Evolutionary conservation across 352 stramenopile genomes (phyloP).

Genomic region (Phytophthora cajani): DNA sequence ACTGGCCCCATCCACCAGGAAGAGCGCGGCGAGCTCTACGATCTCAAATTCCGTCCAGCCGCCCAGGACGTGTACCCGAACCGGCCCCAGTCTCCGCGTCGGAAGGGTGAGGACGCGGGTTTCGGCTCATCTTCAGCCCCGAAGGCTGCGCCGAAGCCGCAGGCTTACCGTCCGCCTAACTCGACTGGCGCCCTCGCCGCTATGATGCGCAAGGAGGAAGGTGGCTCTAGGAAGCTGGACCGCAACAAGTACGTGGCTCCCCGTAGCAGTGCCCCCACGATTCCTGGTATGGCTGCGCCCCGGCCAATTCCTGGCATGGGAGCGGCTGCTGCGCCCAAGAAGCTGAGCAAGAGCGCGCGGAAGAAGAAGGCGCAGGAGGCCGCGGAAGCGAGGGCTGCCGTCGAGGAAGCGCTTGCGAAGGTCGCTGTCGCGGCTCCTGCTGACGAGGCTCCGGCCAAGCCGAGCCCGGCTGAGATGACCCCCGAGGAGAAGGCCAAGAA

Average conservation of each 20-base stretch:
- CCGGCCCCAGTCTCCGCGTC: slow-evolving; percentile 81
- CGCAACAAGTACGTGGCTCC: slow-evolving; percentile 84
- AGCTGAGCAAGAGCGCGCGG: slow-evolving; percentile 77
- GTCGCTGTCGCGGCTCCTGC: slow-evolving; percentile 29
- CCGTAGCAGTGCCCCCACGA: slow-evolving; percentile 31
- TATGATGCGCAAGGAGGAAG: slow-evolving; percentile 92
- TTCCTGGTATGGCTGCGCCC: slow-evolving; percentile 53
- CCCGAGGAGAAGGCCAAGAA: slow-evolving; percentile 88
- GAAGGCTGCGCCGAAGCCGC: slow-evolving; percentile 62
- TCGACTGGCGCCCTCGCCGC: slow-evolving; percentile 93
- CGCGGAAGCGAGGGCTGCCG: slow-evolving; percentile 66
- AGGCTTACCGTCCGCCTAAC: slow-evolving; percentile 88
- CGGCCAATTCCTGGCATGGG: slow-evolving; percentile 76
- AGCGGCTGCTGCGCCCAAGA: slow-evolving; percentile 56
- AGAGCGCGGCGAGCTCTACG: slow-evolving; percentile 85
- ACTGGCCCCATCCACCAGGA: slow-evolving; percentile 87
- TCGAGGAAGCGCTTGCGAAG: slow-evolving; percentile 66
- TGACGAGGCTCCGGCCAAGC: slow-evolving; percentile 28
- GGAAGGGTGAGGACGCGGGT: slow-evolving; percentile 60
- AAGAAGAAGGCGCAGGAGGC: slow-evolving; percentile 89
- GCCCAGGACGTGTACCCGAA: slow-evolving; percentile 85
- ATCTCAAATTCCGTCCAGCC: slow-evolving; percentile 88
- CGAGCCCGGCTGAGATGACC: slow-evolving; percentile 49
- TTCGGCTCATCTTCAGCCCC: slow-evolving; percentile 48
- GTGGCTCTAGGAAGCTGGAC: slow-evolving; percentile 82